phyloP scores from a whole-genome alignment of 441 rosid genomes.

The Dalechampia spathulata region DNA sequence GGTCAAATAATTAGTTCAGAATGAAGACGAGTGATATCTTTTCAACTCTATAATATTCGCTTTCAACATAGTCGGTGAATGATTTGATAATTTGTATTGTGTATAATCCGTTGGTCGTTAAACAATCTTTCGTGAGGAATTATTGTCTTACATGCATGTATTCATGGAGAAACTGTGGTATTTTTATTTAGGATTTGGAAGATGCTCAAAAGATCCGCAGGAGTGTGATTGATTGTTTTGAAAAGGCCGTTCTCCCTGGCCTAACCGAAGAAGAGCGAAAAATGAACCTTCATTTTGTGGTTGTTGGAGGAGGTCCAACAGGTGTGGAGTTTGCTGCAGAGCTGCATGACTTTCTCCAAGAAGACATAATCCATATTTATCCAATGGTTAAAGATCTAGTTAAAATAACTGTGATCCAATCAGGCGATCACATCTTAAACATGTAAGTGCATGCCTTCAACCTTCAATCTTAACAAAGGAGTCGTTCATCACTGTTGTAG shows the following conservation, averaged over 20 bases:
- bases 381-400: conserved; percentile 68
- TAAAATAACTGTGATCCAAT: conserved; percentile 69
- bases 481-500: no score
- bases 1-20: background rate
- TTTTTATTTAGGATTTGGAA: conserved; percentile 66
- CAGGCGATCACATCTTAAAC: conserved; percentile 93
- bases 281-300: conserved; percentile 73
- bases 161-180: background rate
- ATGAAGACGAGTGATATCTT: background rate
- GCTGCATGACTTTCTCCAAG: conserved; percentile 73
- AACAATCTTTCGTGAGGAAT: no score
- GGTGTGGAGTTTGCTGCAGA: conserved; percentile 98
- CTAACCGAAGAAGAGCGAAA: conserved; percentile 71
- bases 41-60: no score
- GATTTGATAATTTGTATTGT: no score
- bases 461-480: no score
- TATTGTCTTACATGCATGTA: no score
- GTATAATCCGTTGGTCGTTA: no score
- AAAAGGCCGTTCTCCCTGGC: conserved; percentile 73
- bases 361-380: conserved; percentile 64
- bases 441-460: conserved; percentile 39
- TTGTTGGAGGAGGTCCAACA: conserved; percentile 97
- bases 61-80: no score
- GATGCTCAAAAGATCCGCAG: conserved; percentile 86
- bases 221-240: conserved; percentile 75